These are phyloP conservation scores for Carex arenaria DNA, from an alignment of 202 grass and related monocot species.

Conservation along the genomic window DNA sequence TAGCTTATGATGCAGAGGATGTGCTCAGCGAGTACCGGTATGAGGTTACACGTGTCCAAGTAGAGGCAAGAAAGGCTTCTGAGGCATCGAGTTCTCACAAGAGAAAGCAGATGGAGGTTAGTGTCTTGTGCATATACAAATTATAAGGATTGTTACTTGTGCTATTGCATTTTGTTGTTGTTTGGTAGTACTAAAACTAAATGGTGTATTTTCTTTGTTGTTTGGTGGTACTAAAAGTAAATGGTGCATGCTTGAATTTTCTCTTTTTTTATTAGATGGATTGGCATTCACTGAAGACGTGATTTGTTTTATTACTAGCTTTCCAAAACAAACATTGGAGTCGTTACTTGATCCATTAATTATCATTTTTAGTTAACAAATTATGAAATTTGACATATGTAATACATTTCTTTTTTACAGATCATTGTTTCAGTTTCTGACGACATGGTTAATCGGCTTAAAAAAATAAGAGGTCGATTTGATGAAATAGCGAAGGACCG, in stretches of 20 bases:
- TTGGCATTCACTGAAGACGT: background rate
- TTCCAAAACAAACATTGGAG: too few species aligned
- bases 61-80: background rate
- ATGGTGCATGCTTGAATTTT: background rate
- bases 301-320: too few species aligned
- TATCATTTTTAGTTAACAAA: background rate
- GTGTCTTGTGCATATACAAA: background rate
- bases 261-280: background rate
- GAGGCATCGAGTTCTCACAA: background rate
- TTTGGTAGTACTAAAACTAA: too few species aligned
- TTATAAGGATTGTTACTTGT: too few species aligned
- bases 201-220: too few species aligned
- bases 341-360: background rate
- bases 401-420: background rate
- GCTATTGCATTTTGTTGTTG: too few species aligned
- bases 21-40: too few species aligned
- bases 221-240: background rate
- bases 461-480: constrained; percentile 16
- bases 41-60: too few species aligned
- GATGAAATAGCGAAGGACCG: constrained; percentile 24
- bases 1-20: too few species aligned
- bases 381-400: background rate
- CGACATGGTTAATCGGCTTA: constrained; percentile 1
- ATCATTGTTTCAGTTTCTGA: background rate
- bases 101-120: background rate